phyloP scores from a whole-genome alignment of 257 asterid genomes.

The Primulina eburnea region DNA sequence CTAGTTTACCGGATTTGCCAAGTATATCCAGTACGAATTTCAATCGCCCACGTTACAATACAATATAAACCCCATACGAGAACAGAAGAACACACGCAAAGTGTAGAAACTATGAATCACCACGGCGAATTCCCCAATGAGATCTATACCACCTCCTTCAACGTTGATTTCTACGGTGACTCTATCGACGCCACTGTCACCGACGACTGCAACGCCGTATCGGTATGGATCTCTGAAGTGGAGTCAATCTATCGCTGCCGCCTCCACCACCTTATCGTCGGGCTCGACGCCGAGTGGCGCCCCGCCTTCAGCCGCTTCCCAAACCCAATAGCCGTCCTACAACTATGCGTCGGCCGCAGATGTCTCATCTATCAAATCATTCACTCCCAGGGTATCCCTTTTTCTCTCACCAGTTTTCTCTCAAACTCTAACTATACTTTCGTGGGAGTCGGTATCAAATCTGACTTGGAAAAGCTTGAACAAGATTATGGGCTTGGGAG shows the following conservation, averaged over 20 bases:
- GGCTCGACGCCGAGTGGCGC: slow-evolving; percentile 60
- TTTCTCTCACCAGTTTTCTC: slow-evolving; percentile 36
- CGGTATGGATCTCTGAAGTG: slow-evolving; percentile 23
- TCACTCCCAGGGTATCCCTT: slow-evolving; percentile 32
- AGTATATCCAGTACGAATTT: too few species aligned
- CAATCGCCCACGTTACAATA: too few species aligned
- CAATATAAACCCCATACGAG: too few species aligned
- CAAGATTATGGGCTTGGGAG: slow-evolving; percentile 42
- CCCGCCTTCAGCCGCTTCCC: slow-evolving; percentile 30
- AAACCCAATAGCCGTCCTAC: slow-evolving; percentile 53
- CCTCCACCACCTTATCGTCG: slow-evolving; percentile 30
- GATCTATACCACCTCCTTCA: not conserved
- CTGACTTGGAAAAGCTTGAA: slow-evolving; percentile 43
- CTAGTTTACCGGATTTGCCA: too few species aligned
- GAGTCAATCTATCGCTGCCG: slow-evolving; percentile 22
- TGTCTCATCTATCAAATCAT: slow-evolving; percentile 50
- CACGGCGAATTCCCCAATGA: not conserved
- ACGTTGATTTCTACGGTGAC: not conserved
- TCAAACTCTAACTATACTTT: slow-evolving; percentile 33
- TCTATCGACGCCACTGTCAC: slow-evolving; percentile 6
- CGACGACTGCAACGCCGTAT: not conserved
- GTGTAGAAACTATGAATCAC: not conserved
- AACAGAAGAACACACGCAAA: not conserved
- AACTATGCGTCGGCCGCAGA: slow-evolving; percentile 44
- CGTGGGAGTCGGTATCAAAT: slow-evolving; percentile 44